Evolutionary conservation across 139 green algal species (phyloP).

Genomic region (Chlorella sp.): DNA sequence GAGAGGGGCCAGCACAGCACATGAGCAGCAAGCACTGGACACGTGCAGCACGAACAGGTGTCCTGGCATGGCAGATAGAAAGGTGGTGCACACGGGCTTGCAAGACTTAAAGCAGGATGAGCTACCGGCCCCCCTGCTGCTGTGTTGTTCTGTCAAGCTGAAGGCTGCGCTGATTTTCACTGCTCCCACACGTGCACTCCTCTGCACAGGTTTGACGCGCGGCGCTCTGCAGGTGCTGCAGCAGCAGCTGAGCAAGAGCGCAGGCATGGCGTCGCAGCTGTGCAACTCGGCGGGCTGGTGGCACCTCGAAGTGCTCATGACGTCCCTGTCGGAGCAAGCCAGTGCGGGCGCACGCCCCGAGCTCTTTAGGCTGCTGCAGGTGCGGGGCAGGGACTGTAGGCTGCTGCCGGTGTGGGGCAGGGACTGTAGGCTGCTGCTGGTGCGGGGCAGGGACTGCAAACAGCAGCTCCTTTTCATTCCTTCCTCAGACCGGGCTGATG

Average conservation of each 20-base stretch:
- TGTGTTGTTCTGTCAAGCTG: too few relatives aligned
- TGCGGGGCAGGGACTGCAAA: background rate
- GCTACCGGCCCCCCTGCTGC: too few relatives aligned
- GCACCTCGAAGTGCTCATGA: constrained; percentile 36
- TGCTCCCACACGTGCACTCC: too few relatives aligned
- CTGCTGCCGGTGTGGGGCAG: background rate
- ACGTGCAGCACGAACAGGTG: too few relatives aligned
- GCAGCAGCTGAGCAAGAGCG: background rate
- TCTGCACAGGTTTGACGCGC: background rate
- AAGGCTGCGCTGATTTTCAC: too few relatives aligned
- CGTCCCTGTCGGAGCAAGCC: constrained; percentile 33
- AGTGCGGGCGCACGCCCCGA: constrained; percentile 47
- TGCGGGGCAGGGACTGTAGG: background rate
- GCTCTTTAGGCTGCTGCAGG: constrained; percentile 54
- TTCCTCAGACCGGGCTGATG: too few relatives aligned
- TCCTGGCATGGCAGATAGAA: too few relatives aligned
- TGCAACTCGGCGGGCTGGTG: constrained; percentile 47
- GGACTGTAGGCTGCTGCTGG: constrained; percentile 18
- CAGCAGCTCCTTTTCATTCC: background rate
- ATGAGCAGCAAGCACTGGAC: too few relatives aligned
- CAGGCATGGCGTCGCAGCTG: background rate
- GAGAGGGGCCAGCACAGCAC: too few relatives aligned
- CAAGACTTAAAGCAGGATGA: too few relatives aligned
- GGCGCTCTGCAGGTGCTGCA: background rate
- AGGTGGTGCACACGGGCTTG: too few relatives aligned